A percentile compares a stretch with the other conserved stretches of the same genome.
Conservation (phyloP, 139 green algal genomes). For the Micromonas pusilla region DNA sequence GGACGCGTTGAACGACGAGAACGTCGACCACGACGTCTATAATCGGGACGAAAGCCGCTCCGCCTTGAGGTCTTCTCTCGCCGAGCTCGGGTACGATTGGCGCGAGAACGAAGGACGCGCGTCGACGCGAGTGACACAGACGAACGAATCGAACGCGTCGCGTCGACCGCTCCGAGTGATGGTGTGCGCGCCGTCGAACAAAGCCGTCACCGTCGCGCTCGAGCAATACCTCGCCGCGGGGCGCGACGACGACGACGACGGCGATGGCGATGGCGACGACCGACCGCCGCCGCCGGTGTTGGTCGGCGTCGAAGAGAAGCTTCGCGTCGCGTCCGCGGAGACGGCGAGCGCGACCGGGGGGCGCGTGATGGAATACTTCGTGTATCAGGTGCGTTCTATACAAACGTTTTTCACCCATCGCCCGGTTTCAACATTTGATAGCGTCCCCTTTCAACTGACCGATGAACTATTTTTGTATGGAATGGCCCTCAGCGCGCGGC, state of each 20-base stretch:
- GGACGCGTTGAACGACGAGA: too few species aligned
- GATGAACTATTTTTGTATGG: too few species aligned
- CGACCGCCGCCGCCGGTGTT: not conserved
- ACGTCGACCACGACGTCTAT: too few species aligned
- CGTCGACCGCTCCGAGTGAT: constrained; percentile 3
- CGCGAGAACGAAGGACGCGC: too few species aligned
- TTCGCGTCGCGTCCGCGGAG: not conserved
- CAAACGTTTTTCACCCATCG: not conserved
- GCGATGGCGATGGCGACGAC: not conserved
- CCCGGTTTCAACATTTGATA: too few species aligned
- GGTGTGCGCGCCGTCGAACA: constrained; percentile 31
- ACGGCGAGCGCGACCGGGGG: not conserved
- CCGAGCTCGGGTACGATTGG: too few species aligned
- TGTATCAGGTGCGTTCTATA: not conserved
- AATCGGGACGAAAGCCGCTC: too few species aligned
- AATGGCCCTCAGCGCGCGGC: too few species aligned
- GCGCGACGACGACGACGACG: not conserved
- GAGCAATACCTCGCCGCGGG: not conserved
- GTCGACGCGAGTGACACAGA: too few species aligned
- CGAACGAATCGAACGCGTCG: too few species aligned
- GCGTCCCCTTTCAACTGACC: too few species aligned
- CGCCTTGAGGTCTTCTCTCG: too few species aligned
- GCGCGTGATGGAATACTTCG: constrained; percentile 2
- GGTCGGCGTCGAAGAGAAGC: constrained; percentile 4
- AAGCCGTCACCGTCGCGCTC: constrained; percentile 15